Percentiles rank a stretch among this genome's conserved stretches.
phyloP scores from a whole-genome alignment of 1,284 basidiomycete genomes.

The Ustilago curta region DNA sequence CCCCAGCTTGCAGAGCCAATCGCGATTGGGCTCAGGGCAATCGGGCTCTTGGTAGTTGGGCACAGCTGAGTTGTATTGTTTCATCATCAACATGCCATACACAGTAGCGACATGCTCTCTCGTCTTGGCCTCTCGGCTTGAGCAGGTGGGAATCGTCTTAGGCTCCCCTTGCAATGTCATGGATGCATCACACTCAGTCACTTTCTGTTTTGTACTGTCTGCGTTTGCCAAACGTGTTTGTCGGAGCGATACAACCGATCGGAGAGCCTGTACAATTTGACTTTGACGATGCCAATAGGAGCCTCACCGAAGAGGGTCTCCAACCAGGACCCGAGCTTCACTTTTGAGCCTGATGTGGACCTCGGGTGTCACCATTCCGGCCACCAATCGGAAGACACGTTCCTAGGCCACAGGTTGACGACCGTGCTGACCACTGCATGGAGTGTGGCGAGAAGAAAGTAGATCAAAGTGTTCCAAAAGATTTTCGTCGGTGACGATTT shows the following conservation, averaged over 20 bases:
- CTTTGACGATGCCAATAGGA: neutral
- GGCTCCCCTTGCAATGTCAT: neutral
- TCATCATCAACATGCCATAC: too few relatives aligned
- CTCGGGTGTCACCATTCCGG: slow-evolving; percentile 18
- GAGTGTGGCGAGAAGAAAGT: neutral
- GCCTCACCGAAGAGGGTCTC: neutral
- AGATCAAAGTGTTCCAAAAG: neutral
- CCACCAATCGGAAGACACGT: slow-evolving; percentile 15
- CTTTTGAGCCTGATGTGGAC: neutral
- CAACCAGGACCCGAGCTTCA: slow-evolving; percentile 2
- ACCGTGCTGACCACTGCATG: neutral
- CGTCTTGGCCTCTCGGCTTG: slow-evolving; percentile 26
- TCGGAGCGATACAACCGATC: neutral
- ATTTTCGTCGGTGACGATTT: neutral
- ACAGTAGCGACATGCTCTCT: slow-evolving; percentile 25
- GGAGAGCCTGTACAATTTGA: neutral
- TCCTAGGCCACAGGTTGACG: slow-evolving; percentile 12
- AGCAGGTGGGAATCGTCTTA: neutral
- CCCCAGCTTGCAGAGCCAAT: too few relatives aligned
- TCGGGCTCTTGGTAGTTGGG: too few relatives aligned
- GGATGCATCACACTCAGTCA: neutral
- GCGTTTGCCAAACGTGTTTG: neutral
- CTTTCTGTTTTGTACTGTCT: neutral
- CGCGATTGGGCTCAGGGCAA: too few relatives aligned
- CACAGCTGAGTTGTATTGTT: too few relatives aligned